phyloP scores from a whole-genome alignment of 2,329 filamentous ascomycete species.

The Penicillium sp. region DNA sequence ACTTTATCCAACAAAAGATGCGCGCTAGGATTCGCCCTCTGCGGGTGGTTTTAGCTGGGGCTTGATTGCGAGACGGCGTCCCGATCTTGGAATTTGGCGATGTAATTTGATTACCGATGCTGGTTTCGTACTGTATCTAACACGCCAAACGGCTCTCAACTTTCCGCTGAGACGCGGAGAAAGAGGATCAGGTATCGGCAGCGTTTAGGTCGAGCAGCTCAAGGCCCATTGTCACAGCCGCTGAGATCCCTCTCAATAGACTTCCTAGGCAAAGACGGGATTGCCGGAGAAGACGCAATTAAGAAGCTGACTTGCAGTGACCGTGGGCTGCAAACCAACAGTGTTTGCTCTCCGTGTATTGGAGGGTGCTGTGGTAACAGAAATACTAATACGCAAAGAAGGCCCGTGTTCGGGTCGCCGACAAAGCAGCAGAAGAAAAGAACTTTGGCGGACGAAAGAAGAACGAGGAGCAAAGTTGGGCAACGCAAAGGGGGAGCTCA shows the following conservation, averaged over 20 bases:
- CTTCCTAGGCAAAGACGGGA: not conserved
- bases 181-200: not conserved
- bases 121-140: conserved; percentile 12
- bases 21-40: no score
- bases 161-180: not conserved
- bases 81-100: conserved; percentile 13
- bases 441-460: conserved; percentile 14
- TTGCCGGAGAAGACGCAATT: not conserved
- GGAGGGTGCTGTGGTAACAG: conserved; percentile 4
- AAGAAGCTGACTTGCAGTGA: not conserved
- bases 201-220: not conserved
- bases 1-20: not conserved
- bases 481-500: conserved; percentile 20
- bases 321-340: conserved; percentile 10
- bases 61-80: not conserved
- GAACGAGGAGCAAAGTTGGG: conserved; percentile 19
- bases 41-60: not conserved
- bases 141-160: not conserved
- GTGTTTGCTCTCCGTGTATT: not conserved
- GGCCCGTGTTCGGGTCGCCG: conserved; percentile 18
- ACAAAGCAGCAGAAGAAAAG: conserved; percentile 13
- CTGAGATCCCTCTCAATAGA: not conserved
- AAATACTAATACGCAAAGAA: conserved; percentile 19
- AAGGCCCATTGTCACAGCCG: not conserved
- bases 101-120: conserved; percentile 8